Evolutionary conservation across 805 yeast species (phyloP).

Genomic region (Priceomyces castillae): DNA sequence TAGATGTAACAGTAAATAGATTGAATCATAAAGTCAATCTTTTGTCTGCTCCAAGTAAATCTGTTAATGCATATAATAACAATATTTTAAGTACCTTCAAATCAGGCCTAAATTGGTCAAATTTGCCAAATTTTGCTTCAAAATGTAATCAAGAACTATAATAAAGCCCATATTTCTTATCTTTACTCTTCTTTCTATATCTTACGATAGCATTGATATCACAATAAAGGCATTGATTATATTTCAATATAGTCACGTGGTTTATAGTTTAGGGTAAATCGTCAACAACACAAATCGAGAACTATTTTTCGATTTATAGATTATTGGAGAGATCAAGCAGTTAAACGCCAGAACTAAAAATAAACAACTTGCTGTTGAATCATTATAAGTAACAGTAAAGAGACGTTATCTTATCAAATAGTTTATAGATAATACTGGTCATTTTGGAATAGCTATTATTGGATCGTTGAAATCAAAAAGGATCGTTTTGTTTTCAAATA

Average conservation of each 20-base stretch:
- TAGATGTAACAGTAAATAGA: slow-evolving; percentile 60
- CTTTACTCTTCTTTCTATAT: too few species aligned
- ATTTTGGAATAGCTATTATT: neutral
- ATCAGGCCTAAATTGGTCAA: too few species aligned
- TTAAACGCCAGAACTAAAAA: neutral
- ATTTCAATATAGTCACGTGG: slow-evolving; percentile 3
- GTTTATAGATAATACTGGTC: neutral
- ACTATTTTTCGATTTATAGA: slow-evolving; percentile 1
- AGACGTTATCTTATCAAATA: neutral
- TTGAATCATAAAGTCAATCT: neutral
- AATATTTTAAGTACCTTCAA: too few species aligned
- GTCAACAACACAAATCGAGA: slow-evolving; percentile 5
- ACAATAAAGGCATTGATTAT: too few species aligned
- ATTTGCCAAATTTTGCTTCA: too few species aligned
- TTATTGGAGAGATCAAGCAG: neutral
- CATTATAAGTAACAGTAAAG: neutral
- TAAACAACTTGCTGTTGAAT: neutral
- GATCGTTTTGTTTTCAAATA: neutral
- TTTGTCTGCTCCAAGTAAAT: too few species aligned
- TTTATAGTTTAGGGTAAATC: slow-evolving; percentile 3
- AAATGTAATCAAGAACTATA: too few species aligned
- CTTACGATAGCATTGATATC: too few species aligned
- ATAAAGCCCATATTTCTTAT: too few species aligned
- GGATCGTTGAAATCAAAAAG: neutral
- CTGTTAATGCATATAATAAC: too few species aligned